Base-by-base conservation (phyloP, 2,329 filamentous ascomycete genomes). In the Phoma sp. region DNA sequence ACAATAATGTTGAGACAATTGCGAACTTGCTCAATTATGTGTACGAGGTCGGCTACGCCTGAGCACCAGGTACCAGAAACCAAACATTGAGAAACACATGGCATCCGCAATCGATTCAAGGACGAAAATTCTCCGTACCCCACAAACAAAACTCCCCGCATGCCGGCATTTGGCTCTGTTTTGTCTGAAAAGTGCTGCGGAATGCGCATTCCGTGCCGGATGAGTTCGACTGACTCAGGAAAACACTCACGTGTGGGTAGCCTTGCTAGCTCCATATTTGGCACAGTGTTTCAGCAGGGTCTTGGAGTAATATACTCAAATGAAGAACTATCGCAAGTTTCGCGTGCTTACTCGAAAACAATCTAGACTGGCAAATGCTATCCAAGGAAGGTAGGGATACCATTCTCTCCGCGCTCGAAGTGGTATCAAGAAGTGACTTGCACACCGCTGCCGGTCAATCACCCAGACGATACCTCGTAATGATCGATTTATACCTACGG, bases 41-140 rank as follows among this genome's bases (percentile, higher is more conserved):
- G 38, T 29, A 54, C 26, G 33, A 18, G 9, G 33, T 45, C 39
- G 39, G 33, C 11, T 46, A 34, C 46, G 20, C 45, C 45, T 49
- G 33, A 39, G 28, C 21, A 40, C 28, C 28, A 49, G 21, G 37
- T 45, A 54, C 33, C 42, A 34, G 28, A 14, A 33, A 42, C 45
- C 46, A 32, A 18, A 29, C 9, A 49, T 18, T 12, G 26, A 33
- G 28, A 53, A 11, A 49, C 38, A 54, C 28, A 47, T 47, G 38
- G 43, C 43, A 4, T 29, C 43, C 33, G 51, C 51, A 48, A 48
- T 34, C 45, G 23, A 45, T 20, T 28, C 21, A n/a, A 29, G n/a
- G 15, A 10, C 17, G 14, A 38, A 20, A 26, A 23, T 17, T 17
- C 4, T 29, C 12, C 46, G 34, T n/a, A 33, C 9, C 11, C 38